Evolutionary conservation across 441 rosid species (phyloP).

Genomic region (Capsella rubella): DNA sequence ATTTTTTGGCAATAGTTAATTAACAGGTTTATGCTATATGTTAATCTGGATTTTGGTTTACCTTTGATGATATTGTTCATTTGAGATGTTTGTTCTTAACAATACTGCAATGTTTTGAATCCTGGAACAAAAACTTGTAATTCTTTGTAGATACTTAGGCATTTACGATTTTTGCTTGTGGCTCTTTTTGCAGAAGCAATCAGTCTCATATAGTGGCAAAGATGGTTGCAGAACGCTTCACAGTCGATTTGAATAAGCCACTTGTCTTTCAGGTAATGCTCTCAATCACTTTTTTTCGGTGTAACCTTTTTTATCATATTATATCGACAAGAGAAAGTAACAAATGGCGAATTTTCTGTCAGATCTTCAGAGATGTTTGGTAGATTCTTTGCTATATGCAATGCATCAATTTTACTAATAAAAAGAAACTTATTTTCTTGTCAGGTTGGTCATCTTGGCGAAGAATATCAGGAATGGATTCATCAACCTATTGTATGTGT

Average conservation of each 20-base stretch:
- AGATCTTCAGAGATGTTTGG: neutral
- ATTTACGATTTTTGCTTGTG: neutral
- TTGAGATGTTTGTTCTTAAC: neutral
- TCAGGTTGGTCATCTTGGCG: constrained; percentile 98
- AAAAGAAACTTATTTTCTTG: neutral
- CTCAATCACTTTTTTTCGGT: constrained; percentile 2
- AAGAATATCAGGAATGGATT: constrained; percentile 93
- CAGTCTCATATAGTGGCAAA: constrained; percentile 39
- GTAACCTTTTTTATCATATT: neutral
- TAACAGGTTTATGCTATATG: neutral
- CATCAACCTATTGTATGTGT: constrained; percentile 94
- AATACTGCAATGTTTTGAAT: neutral
- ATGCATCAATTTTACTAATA: constrained; percentile 6
- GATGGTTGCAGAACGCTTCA: constrained; percentile 85
- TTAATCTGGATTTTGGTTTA: constrained; percentile 12
- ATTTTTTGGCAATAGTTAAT: neutral
- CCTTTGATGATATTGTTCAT: constrained; percentile 9
- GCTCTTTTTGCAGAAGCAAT: constrained; percentile 13
- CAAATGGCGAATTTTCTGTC: neutral
- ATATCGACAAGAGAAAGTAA: neutral
- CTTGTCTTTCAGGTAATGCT: constrained; percentile 87
- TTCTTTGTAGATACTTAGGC: constrained; percentile 2
- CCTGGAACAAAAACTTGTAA: neutral
- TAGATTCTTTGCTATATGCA: neutral
- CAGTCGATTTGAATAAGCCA: constrained; percentile 88